A percentile compares a stretch with the other conserved stretches of the same genome.
phyloP scores from a whole-genome alignment of 2,329 filamentous ascomycete genomes.

The Magnaporthiopsis incrustans region DNA sequence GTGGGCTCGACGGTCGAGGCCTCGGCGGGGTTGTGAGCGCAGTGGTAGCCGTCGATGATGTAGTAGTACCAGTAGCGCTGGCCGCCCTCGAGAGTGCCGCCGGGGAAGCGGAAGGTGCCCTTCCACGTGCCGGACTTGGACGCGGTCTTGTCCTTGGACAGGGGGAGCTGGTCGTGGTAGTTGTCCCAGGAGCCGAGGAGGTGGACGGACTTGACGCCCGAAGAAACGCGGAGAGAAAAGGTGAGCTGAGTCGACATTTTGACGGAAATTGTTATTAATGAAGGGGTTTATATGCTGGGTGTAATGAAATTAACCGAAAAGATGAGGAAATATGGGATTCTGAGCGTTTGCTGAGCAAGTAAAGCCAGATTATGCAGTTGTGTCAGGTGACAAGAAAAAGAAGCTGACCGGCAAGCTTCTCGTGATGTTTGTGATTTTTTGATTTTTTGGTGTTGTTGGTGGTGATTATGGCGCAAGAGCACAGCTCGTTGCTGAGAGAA shows the following conservation, averaged over 20 bases:
- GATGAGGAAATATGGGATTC: constrained; percentile 13
- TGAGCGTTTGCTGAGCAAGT: constrained; percentile 41
- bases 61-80: constrained; percentile 99
- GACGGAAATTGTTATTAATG: constrained; percentile 25
- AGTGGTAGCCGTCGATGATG: constrained; percentile 98
- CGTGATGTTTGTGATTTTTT: constrained; percentile 15
- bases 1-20: constrained; percentile 88
- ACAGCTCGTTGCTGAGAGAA: constrained; percentile 24
- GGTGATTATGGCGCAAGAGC: constrained; percentile 21
- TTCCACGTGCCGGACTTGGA: constrained; percentile 90
- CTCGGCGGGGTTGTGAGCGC: constrained; percentile 90
- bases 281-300: constrained; percentile 17
- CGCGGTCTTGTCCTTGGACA: constrained; percentile 76
- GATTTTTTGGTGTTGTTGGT: constrained; percentile 24
- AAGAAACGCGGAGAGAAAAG: constrained; percentile 91
- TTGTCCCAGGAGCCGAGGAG: constrained; percentile 97
- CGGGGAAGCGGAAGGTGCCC: constrained; percentile 94
- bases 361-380: constrained; percentile 33
- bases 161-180: constrained; percentile 88
- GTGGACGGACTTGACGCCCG: constrained; percentile 95
- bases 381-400: constrained; percentile 7
- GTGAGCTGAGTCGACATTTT: constrained; percentile 89
- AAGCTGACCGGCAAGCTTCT: constrained; percentile 8
- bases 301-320: constrained; percentile 13
- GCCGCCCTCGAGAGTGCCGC: constrained; percentile 74